Base-by-base conservation (phyloP, 345 rosid genomes). In the Sonneratia caseolaris region DNA sequence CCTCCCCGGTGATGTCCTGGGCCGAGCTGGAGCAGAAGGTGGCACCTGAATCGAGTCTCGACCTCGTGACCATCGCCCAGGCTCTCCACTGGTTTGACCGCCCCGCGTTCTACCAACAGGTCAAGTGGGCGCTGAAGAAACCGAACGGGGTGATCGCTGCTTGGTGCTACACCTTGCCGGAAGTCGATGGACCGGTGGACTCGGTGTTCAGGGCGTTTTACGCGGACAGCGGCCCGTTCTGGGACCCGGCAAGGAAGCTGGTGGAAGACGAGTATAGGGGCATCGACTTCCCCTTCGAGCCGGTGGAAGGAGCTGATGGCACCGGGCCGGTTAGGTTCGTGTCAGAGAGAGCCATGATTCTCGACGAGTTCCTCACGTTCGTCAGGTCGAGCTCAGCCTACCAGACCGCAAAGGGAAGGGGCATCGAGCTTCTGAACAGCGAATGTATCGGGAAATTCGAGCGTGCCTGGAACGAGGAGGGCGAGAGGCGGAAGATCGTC, bases 1-100 rank as follows among this genome's bases (percentile, higher is more conserved):
- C 96, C 45, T 75, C 96, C 56, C 86, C 87, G 3, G 42, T 37
- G 7, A 80, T 90, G 80, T 78, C 96, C 7, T 53, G 18, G 51
- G 19, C 74, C 0, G 87, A 88, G 73, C 75, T 87, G 32, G 84
- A 85, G 45, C 70, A 71, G 62, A 64, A 72, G 18, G 80, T 92
- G 3, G 84, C 86, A 2, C 22, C 71, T 0, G 61, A 79, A 56
- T 85, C 92, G 36, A 82, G 84, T 12, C 84, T 87, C 0, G 95
- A 90, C 70, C 27, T 90, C 11, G 94, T 90, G 13, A 85, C 90
- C 40, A 61, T 92, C 15, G 92, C 95, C 56, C 98, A 90, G 70
- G 92, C 98, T 47, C 78, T 92, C 48, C 96, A 92, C 51, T 90
- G 98, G 95, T 83, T 92, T 49, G 89, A 86, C 18, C 87, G 84